phyloP scores from a whole-genome alignment of 176 grass and related monocot species.

The Juncus inflexus region DNA sequence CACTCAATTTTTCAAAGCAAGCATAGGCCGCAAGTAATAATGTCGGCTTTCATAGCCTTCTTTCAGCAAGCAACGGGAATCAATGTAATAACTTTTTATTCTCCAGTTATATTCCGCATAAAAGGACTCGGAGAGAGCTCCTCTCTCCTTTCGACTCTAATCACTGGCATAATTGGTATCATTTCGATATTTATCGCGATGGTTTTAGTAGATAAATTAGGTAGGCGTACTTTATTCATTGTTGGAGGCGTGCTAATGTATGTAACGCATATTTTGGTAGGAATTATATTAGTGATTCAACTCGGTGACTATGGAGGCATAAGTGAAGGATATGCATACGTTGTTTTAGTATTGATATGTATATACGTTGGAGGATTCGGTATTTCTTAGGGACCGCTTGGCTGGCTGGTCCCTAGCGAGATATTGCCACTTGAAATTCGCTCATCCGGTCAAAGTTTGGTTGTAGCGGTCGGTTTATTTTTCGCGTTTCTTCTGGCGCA shows the following conservation, averaged over 20 bases:
- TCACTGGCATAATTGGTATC: slow-evolving; percentile 32
- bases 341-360: slow-evolving; percentile 46
- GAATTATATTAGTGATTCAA: slow-evolving; percentile 37
- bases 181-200: slow-evolving; percentile 16
- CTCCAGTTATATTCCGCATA: slow-evolving; percentile 53
- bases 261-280: slow-evolving; percentile 46
- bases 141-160: slow-evolving; percentile 41
- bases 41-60: slow-evolving; percentile 45
- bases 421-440: slow-evolving; percentile 51
- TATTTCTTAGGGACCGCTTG: slow-evolving; percentile 59
- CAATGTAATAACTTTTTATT: slow-evolving; percentile 62
- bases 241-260: slow-evolving; percentile 46
- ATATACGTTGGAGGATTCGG: slow-evolving; percentile 62
- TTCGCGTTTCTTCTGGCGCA: slow-evolving; percentile 51
- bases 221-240: slow-evolving; percentile 46
- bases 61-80: slow-evolving; percentile 59
- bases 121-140: slow-evolving; percentile 61
- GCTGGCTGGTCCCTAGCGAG: slow-evolving; percentile 72
- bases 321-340: slow-evolving; percentile 10
- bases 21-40: slow-evolving; percentile 42
- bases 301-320: slow-evolving; percentile 32
- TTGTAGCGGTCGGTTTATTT: slow-evolving; percentile 44
- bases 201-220: slow-evolving; percentile 46
- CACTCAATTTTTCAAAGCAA: slow-evolving; percentile 15
- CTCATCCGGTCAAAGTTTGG: slow-evolving; percentile 45